Base-by-base conservation (phyloP, 2,329 filamentous ascomycete species). In the Calonectria pteridis region DNA sequence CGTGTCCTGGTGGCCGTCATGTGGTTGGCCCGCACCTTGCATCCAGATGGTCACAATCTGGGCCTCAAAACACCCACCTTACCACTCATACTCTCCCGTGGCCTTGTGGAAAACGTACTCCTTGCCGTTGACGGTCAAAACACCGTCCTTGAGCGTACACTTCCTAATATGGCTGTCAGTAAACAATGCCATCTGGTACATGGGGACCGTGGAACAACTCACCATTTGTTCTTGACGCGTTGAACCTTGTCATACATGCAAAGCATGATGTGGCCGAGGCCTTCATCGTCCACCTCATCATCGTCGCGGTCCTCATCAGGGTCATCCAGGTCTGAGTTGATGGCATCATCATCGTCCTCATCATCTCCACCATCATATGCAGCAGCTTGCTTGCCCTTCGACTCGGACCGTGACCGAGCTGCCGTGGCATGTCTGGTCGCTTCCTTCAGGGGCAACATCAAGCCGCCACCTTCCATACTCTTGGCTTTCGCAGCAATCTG, bases 191-290 rank as follows among this genome's bases (percentile, higher is more conserved):
- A 16, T 33, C 33, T 35, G 20, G 18, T n/a, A 28, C 16, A 59
- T 20, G 29, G 26, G 23, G 23, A 28, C 14, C 66, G 13, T n/a
- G 16, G 51, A 75, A 58, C 31, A 50, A 85, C 89, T 66, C 84
- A 93, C 94, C 94, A 97, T 91, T 97, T 99, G 87, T 98, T 99
- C 92, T 99, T 99, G 81, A 98, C 97, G 62, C 97, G 91, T 86
- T 98, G 96, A 13, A 99, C 97, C 88, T 99, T 99, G 88, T 99
- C 97, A 84, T 99, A 99, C 83, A 98, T 98, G 88, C 97, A 99
- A 50, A 99, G 92, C 94, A 99, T 98, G 83, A 97, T 96, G 79
- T 98, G 94, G 1, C 93, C 93, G 77, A 94, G 91, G 43, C 93
- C 91, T 53, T 98, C 96, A 73, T 97, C 95, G 18, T 95, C 94